Percentiles rank a stretch among this genome's conserved stretches.
phyloP scores from a whole-genome alignment of 148 eudicot species.

The Diospyros kaki region DNA sequence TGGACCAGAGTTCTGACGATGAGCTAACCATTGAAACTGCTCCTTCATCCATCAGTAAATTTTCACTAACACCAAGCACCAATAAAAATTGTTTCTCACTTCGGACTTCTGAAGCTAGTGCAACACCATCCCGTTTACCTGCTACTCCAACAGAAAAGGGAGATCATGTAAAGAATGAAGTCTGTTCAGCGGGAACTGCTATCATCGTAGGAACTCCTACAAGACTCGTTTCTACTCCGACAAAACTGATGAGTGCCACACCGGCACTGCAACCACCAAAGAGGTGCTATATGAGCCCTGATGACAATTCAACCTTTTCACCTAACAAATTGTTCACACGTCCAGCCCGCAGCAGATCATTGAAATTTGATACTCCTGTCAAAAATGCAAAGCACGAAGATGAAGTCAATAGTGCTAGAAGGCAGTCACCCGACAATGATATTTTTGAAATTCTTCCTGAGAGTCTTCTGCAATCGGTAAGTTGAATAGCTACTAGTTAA shows the following conservation, averaged over 20 bases:
- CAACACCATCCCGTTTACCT: slow-evolving; percentile 17
- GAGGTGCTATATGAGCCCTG: slow-evolving; percentile 56
- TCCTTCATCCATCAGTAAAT: slow-evolving; percentile 8
- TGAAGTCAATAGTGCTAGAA: slow-evolving; percentile 21
- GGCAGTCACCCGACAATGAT: slow-evolving; percentile 31
- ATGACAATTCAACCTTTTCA: slow-evolving; percentile 28
- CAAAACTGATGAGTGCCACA: slow-evolving; percentile 54
- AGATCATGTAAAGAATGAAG: slow-evolving; percentile 14
- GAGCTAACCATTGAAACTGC: slow-evolving; percentile 5
- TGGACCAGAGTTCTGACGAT: slow-evolving; percentile 5
- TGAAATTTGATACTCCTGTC: slow-evolving; percentile 62
- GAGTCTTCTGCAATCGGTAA: slow-evolving; percentile 64
- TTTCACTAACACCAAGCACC: slow-evolving; percentile 1
- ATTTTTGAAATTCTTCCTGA: slow-evolving; percentile 53
- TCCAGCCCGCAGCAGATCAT: slow-evolving; percentile 47
- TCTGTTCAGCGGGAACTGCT: slow-evolving; percentile 10
- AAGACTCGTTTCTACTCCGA: slow-evolving; percentile 42
- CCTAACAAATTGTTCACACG: slow-evolving; percentile 42
- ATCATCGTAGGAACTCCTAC: slow-evolving; percentile 40
- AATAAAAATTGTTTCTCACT: not conserved
- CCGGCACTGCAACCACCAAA: slow-evolving; percentile 48
- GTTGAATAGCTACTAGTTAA: not conserved
- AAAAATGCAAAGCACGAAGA: slow-evolving; percentile 31
- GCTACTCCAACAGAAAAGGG: slow-evolving; percentile 37
- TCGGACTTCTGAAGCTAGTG: slow-evolving; percentile 13